A percentile compares a stretch with the other conserved stretches of the same genome.
Conservation (phyloP, 352 stramenopile species). For the Phytophthora nicotianae region DNA sequence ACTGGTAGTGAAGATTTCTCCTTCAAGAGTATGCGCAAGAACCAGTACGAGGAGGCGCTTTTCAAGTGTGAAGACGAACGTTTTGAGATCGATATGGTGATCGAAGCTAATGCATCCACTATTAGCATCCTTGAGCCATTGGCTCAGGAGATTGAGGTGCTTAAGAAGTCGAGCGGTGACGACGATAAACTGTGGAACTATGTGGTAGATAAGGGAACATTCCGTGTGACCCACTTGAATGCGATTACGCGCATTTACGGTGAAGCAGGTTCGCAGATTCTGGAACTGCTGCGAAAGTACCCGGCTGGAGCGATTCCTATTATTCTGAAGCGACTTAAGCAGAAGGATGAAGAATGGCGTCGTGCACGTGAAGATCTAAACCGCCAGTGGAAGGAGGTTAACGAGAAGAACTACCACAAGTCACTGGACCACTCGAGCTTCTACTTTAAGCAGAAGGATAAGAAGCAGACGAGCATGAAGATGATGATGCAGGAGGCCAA, state of each 20-base stretch:
- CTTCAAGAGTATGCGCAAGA: constrained; percentile 99
- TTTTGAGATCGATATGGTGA: constrained; percentile 93
- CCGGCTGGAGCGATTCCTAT: constrained; percentile 97
- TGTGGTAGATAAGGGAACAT: constrained; percentile 94
- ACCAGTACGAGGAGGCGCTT: constrained; percentile 98
- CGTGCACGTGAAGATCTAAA: constrained; percentile 94
- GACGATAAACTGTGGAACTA: constrained; percentile 88
- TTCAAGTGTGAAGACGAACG: constrained; percentile 99
- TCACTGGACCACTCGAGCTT: constrained; percentile 98
- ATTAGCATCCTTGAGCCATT: constrained; percentile 96
- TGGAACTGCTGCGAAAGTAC: constrained; percentile 97
- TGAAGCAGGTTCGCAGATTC: constrained; percentile 89
- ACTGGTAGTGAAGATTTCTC: constrained; percentile 99
- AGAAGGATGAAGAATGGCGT: constrained; percentile 98
- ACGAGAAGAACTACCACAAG: constrained; percentile 99
- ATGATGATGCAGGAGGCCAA: constrained; percentile 90
- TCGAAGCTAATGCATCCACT: constrained; percentile 96
- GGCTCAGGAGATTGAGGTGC: constrained; percentile 92
- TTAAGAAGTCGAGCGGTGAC: constrained; percentile 70
- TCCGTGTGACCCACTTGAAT: constrained; percentile 97
- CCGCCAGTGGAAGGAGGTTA: constrained; percentile 97
- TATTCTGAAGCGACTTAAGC: constrained; percentile 97
- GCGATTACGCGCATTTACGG: constrained; percentile 98
- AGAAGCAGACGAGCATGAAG: constrained; percentile 96
- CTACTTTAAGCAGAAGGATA: constrained; percentile 99